A percentile compares a stretch with the other conserved stretches of the same genome.
phyloP scores from a whole-genome alignment of 306 rosid species.

The Albizia julibrissin region DNA sequence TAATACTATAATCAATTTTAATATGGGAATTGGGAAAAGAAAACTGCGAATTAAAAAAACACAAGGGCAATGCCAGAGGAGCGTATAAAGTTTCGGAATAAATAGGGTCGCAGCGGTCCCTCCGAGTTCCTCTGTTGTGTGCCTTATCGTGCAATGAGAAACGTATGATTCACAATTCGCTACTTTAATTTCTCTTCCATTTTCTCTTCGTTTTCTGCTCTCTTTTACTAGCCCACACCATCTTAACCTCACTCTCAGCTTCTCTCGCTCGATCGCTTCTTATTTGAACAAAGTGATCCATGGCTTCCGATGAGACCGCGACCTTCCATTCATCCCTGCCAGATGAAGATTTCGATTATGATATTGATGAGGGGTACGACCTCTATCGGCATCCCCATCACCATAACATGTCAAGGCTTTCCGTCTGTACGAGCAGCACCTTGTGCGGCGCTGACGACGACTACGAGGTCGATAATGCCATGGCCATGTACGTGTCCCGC shows the following conservation, averaged over 20 bases:
- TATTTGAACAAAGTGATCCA: background rate
- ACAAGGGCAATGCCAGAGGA: background rate
- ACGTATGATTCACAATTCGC: conserved; percentile 41
- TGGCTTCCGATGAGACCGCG: conserved; percentile 65
- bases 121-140: background rate
- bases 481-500: background rate
- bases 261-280: background rate
- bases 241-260: background rate
- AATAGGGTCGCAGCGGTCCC: conserved; percentile 38
- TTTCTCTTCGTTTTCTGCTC: background rate
- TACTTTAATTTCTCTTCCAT: background rate
- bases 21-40: background rate
- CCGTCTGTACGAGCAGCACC: conserved; percentile 11
- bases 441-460: background rate
- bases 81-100: conserved; percentile 28
- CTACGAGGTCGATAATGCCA: background rate
- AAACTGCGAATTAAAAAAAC: background rate
- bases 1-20: background rate
- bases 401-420: conserved; percentile 7
- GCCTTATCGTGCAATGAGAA: conserved; percentile 42
- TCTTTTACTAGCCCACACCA: background rate
- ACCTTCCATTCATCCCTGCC: conserved; percentile 43
- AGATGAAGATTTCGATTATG: conserved; percentile 24
- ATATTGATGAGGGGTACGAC: background rate
- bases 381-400: background rate